Percentiles rank a stretch among this genome's conserved stretches.
Evolutionary conservation across 441 rosid species (phyloP).

Genomic region (Pelargonium fulgidum): DNA sequence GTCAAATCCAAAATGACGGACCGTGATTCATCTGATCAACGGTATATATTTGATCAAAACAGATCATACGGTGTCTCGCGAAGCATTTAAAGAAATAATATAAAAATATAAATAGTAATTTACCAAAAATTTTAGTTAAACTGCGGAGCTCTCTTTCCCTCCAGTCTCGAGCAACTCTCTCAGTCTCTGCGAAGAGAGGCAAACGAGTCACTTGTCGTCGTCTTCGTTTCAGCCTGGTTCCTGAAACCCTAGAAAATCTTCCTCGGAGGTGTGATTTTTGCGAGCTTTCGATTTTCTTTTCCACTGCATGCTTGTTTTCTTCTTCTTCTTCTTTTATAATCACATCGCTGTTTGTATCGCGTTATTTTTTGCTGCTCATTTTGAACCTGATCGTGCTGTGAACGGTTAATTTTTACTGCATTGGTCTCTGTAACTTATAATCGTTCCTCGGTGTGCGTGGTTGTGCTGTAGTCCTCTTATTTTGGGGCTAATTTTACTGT

Average conservation of each 20-base stretch:
- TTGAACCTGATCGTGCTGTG: slow-evolving; percentile 1
- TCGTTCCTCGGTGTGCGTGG: not conserved
- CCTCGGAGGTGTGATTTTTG: slow-evolving; percentile 2
- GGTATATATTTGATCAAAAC: not conserved
- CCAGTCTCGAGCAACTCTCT: slow-evolving; percentile 1
- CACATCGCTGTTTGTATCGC: not conserved
- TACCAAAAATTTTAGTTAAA: not conserved
- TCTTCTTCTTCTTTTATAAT: not conserved
- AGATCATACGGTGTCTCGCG: not conserved
- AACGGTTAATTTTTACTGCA: slow-evolving; percentile 2
- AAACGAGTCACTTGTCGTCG: slow-evolving; percentile 2
- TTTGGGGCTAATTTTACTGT: not conserved
- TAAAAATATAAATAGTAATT: not conserved
- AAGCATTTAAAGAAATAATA: not conserved
- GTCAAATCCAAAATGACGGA: too few species aligned
- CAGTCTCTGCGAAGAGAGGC: slow-evolving; percentile 1
- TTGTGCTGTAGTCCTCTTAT: not conserved
- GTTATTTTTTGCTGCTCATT: slow-evolving; percentile 4
- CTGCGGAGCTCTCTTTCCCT: slow-evolving; percentile 5
- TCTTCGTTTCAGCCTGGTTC: not conserved
- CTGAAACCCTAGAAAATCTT: slow-evolving; percentile 2
- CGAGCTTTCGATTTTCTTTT: not conserved
- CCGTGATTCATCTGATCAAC: not conserved
- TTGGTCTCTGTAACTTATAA: not conserved
- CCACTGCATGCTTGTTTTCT: not conserved